Evolutionary conservation across 495 filamentous ascomycete genomes (phyloP).

Genomic region (Xylaria cubensis): DNA sequence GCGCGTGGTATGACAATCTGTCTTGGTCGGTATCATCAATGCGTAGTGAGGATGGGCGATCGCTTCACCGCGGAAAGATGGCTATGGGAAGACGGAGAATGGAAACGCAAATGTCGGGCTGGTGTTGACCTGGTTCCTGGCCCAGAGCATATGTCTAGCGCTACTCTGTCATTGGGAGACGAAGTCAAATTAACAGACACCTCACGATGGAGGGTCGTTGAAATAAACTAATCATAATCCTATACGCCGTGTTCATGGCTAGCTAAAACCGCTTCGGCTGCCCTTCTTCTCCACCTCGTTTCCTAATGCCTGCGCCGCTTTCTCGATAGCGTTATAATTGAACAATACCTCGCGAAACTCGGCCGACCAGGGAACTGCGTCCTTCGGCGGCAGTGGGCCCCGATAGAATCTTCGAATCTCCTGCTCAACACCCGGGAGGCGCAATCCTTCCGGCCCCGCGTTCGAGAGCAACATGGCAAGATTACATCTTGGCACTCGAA

Average conservation of each 20-base stretch:
- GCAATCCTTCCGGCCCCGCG: constrained; percentile 30
- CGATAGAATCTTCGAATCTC: constrained; percentile 41
- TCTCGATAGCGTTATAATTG: constrained; percentile 36
- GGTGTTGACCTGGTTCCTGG: constrained; percentile 12
- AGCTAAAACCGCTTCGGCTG: not conserved
- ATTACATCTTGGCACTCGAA: constrained; percentile 42
- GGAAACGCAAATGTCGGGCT: constrained; percentile 13
- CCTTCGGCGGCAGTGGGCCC: constrained; percentile 34
- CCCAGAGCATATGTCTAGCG: not conserved
- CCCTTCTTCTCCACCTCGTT: not conserved
- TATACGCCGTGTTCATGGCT: not conserved
- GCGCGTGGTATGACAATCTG: constrained; percentile 53
- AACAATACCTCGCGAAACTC: constrained; percentile 40
- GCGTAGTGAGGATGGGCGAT: constrained; percentile 47
- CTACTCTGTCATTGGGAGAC: not conserved
- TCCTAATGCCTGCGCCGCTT: constrained; percentile 28
- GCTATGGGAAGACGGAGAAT: constrained; percentile 42
- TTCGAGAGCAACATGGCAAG: constrained; percentile 43
- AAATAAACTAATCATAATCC: not conserved
- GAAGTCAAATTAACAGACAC: not conserved
- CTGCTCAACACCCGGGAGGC: constrained; percentile 36
- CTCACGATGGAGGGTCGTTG: constrained; percentile 21
- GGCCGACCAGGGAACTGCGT: constrained; percentile 31
- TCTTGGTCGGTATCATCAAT: constrained; percentile 57
- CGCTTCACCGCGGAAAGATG: constrained; percentile 52